Evolutionary conservation across 257 asterid genomes (phyloP).

Genomic region (Phtheirospermum japonicum): DNA sequence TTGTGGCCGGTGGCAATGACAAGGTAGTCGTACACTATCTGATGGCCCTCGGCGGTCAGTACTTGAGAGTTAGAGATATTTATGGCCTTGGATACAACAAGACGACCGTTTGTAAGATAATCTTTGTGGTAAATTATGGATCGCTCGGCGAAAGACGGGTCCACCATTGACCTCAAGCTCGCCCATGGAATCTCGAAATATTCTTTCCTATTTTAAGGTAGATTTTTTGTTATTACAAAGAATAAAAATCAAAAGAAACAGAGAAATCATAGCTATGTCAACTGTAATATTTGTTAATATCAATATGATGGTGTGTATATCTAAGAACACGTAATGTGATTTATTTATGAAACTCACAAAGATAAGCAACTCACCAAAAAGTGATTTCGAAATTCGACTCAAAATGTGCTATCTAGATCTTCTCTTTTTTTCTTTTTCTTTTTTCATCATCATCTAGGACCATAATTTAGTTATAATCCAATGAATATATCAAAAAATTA

Average conservation of each 20-base stretch:
- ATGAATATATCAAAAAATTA: too few relatives aligned
- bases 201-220: conserved; percentile 58
- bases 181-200: conserved; percentile 92
- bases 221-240: not conserved
- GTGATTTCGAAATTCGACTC: too few relatives aligned
- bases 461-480: too few relatives aligned
- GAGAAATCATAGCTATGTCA: not conserved
- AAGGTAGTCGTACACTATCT: conserved; percentile 60
- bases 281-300: too few relatives aligned
- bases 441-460: too few relatives aligned
- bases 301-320: not conserved
- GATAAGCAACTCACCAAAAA: too few relatives aligned
- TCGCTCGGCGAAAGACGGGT: conserved; percentile 73
- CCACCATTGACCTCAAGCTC: conserved; percentile 73
- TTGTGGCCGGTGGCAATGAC: conserved; percentile 86
- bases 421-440: too few relatives aligned
- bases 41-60: conserved; percentile 61
- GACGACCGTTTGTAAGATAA: conserved; percentile 71
- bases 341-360: too few relatives aligned
- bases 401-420: too few relatives aligned
- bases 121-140: conserved; percentile 74
- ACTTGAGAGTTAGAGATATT: conserved; percentile 54
- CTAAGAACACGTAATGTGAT: not conserved
- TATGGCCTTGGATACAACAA: conserved; percentile 60
- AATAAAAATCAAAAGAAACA: not conserved